phyloP scores from a whole-genome alignment of 2,329 filamentous ascomycete genomes.

The Lizonia empirigonia region DNA sequence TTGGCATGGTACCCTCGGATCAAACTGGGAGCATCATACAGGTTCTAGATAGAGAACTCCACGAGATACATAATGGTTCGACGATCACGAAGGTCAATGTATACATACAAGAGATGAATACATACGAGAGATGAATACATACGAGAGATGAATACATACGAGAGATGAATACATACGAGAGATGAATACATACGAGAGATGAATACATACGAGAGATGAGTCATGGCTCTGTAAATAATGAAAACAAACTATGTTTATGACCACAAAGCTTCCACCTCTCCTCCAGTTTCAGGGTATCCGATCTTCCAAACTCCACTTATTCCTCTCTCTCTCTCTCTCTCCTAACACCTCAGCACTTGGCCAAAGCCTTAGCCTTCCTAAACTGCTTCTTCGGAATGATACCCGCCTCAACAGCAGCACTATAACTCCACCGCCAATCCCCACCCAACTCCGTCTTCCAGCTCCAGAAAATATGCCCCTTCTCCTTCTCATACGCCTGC shows the following conservation, averaged over 20 bases:
- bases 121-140: background rate
- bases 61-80: background rate
- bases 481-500: constrained; percentile 59
- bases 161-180: background rate
- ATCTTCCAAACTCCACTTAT: too few relatives aligned
- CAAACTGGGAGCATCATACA: background rate
- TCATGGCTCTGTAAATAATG: constrained; percentile 6
- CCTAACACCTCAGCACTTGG: background rate
- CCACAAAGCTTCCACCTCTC: background rate
- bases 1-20: background rate
- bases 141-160: background rate
- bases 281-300: background rate
- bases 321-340: background rate
- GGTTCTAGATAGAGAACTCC: background rate
- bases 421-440: constrained; percentile 59
- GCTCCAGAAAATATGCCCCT: constrained; percentile 66
- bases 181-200: too few relatives aligned
- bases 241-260: constrained; percentile 1
- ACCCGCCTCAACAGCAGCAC: constrained; percentile 19
- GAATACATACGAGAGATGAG: constrained; percentile 1
- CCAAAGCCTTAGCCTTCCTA: background rate
- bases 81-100: constrained; percentile 3
- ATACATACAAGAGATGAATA: background rate
- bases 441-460: constrained; percentile 60
- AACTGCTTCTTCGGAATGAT: constrained; percentile 3